Conservation (phyloP, 2,329 filamentous ascomycete species). For the Neofusicoccum parvum region DNA sequence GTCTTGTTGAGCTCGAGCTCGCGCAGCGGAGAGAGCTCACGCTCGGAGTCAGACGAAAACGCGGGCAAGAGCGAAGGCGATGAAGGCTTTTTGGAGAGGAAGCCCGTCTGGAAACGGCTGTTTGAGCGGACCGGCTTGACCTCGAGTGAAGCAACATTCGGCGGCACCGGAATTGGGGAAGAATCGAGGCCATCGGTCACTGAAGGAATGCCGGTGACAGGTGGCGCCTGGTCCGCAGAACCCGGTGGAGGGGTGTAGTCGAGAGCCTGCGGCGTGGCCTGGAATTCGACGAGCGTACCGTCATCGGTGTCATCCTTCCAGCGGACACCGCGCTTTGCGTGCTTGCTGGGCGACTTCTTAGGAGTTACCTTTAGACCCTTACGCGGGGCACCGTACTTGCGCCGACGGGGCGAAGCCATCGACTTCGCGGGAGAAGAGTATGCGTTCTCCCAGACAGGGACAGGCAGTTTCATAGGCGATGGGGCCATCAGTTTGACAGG, state of each 20-base stretch:
- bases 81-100: slow-evolving; percentile 66
- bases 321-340: slow-evolving; percentile 72
- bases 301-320: slow-evolving; percentile 93
- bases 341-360: slow-evolving; percentile 65
- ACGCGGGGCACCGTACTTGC: slow-evolving; percentile 63
- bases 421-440: slow-evolving; percentile 66
- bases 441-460: slow-evolving; percentile 36
- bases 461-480: slow-evolving; percentile 46
- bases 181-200: slow-evolving; percentile 41
- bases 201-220: slow-evolving; percentile 30
- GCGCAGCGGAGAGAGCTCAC: slow-evolving; percentile 44
- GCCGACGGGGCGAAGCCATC: slow-evolving; percentile 69
- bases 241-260: slow-evolving; percentile 59
- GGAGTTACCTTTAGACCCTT: slow-evolving; percentile 74
- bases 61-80: slow-evolving; percentile 65
- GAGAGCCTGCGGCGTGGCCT: slow-evolving; percentile 79
- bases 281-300: slow-evolving; percentile 84
- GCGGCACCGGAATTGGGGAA: slow-evolving; percentile 60
- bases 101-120: slow-evolving; percentile 85
- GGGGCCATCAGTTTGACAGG: slow-evolving; percentile 49
- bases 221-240: slow-evolving; percentile 55
- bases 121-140: slow-evolving; percentile 53
- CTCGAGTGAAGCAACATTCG: slow-evolving; percentile 59
- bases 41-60: slow-evolving; percentile 60
- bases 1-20: slow-evolving; percentile 48